Evolutionary conservation across 2,329 filamentous ascomycete species (phyloP).

Genomic region (Cladosporium phlei): DNA sequence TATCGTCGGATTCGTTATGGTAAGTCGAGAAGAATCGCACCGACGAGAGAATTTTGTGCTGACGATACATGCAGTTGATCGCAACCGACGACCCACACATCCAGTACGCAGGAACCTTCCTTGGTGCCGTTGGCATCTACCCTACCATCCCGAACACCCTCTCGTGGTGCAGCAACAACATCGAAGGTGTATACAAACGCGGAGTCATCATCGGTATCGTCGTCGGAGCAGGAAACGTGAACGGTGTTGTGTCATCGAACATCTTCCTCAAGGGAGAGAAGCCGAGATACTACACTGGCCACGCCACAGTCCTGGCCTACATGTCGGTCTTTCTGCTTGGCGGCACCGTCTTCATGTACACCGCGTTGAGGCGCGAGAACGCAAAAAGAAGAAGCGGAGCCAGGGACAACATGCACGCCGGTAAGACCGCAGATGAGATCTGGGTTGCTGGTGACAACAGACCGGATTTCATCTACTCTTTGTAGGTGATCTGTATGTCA

Average conservation of each 20-base stretch:
- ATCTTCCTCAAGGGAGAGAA: constrained; percentile 55
- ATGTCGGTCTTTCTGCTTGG: constrained; percentile 63
- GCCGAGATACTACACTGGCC: constrained; percentile 50
- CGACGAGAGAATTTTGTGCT: not conserved
- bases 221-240: constrained; percentile 85
- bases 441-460: constrained; percentile 63
- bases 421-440: constrained; percentile 59
- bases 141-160: constrained; percentile 83
- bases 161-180: constrained; percentile 81
- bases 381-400: constrained; percentile 59
- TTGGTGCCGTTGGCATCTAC: constrained; percentile 84
- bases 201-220: constrained; percentile 82
- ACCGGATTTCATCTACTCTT: constrained; percentile 30
- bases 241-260: constrained; percentile 79
- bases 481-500: constrained; percentile 15
- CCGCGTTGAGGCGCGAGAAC: constrained; percentile 64
- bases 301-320: constrained; percentile 71
- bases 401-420: constrained; percentile 61
- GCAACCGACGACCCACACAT: constrained; percentile 59
- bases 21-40: not conserved
- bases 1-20: constrained; percentile 71
- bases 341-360: constrained; percentile 62
- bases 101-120: constrained; percentile 76
- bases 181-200: constrained; percentile 85
- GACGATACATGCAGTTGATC: constrained; percentile 47